Conservation (phyloP, 2,329 filamentous ascomycete genomes). For the Cryphonectria japonica region DNA sequence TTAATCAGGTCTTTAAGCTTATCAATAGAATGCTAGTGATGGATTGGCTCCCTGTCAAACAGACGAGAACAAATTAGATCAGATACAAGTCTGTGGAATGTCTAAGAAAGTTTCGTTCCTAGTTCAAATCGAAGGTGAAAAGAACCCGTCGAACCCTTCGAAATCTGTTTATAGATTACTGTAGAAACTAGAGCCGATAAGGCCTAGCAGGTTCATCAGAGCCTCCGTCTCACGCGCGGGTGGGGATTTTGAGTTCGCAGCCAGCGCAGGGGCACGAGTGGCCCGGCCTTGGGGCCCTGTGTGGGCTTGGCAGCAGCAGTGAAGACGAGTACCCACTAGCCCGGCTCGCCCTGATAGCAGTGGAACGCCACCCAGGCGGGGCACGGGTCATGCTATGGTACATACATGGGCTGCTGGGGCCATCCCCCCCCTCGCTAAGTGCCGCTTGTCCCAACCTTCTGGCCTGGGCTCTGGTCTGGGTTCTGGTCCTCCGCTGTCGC, state of each 20-base stretch:
- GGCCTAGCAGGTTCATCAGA: neutral
- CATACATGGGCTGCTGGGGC: neutral
- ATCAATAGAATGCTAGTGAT: neutral
- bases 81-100: neutral
- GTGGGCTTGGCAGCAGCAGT: neutral
- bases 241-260: conserved; percentile 8
- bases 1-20: neutral
- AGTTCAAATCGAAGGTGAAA: neutral
- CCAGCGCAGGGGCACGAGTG: conserved; percentile 13
- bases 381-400: neutral
- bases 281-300: neutral
- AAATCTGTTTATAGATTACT: conserved; percentile 9
- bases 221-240: neutral
- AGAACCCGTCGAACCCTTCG: neutral
- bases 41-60: neutral
- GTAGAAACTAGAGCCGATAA: neutral
- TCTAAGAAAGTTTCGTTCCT: neutral
- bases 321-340: neutral
- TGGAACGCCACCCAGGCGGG: conserved; percentile 4
- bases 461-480: neutral
- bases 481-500: conserved; percentile 10
- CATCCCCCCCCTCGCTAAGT: neutral
- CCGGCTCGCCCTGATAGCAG: neutral
- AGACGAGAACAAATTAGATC: neutral
- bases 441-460: conserved; percentile 2